Evolutionary conservation across 2,329 filamentous ascomycete species (phyloP).

Genomic region (Orbilia blumenaviensis): DNA sequence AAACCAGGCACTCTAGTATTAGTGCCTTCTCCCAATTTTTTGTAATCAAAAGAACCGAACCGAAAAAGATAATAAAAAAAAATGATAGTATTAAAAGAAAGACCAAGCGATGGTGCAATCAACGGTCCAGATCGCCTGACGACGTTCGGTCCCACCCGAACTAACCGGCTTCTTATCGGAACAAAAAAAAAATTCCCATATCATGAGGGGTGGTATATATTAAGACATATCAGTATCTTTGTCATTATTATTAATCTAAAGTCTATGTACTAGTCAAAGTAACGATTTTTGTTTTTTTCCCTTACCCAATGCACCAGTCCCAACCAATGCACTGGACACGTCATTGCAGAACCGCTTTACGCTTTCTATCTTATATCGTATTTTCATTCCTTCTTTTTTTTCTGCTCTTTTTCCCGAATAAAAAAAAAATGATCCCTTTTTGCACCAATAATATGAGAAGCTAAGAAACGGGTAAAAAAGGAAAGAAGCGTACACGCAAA

Average conservation of each 20-base stretch:
- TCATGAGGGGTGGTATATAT: not conserved
- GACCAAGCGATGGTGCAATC: no score
- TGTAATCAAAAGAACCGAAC: no score
- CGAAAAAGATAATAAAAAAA: no score
- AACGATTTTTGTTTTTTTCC: not conserved
- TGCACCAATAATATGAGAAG: not conserved
- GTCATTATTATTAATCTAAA: conserved; percentile 25
- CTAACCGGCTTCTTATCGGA: no score
- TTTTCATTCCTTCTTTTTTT: not conserved
- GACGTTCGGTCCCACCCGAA: no score
- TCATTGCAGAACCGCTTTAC: conserved; percentile 7
- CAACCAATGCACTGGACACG: conserved; percentile 10
- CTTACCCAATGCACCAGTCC: not conserved
- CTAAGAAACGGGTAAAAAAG: not conserved
- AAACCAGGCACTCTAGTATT: no score
- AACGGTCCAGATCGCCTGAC: no score
- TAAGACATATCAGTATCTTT: not conserved
- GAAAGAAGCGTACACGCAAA: not conserved
- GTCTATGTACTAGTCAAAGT: not conserved
- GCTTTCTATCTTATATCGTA: conserved; percentile 5
- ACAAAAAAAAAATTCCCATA: not conserved
- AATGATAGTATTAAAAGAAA: no score
- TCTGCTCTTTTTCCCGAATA: not conserved
- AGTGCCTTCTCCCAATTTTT: no score
- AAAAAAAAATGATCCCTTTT: not conserved